A percentile compares a stretch with the other conserved stretches of the same genome.
These are phyloP conservation scores for Mycena maculata DNA, from an alignment of 768 basidiomycete species.

Conservation along the genomic window DNA sequence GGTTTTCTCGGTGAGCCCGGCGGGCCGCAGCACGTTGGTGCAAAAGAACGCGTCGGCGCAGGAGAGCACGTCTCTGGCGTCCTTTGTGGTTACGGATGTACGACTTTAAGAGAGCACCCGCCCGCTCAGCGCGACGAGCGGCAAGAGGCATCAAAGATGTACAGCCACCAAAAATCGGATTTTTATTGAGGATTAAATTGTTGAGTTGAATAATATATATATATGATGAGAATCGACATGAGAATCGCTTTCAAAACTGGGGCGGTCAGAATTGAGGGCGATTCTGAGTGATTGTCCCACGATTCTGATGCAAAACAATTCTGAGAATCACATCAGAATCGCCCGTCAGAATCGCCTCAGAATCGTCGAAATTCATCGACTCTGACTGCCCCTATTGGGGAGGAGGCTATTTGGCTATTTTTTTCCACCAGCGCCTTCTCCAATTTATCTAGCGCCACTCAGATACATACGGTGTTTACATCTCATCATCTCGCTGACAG, in stretches of 20 bases:
- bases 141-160: neutral
- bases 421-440: no score
- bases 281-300: neutral
- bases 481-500: no score
- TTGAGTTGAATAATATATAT: neutral
- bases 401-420: no score
- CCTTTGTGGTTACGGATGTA: conserved; percentile 4
- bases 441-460: no score
- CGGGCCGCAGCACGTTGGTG: neutral
- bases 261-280: neutral
- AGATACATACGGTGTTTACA: no score
- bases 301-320: conserved; percentile 3
- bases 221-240: neutral
- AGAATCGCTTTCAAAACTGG: conserved; percentile 6
- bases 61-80: neutral
- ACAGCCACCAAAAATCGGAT: neutral
- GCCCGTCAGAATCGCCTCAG: conserved; percentile 1
- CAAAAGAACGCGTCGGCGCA: neutral
- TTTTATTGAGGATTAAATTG: neutral
- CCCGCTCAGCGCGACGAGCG: neutral
- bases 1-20: neutral
- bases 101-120: neutral
- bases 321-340: conserved; percentile 1
- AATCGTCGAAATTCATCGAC: neutral
- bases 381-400: conserved; percentile 9